These are phyloP conservation scores for Alternaria sp. DNA, from an alignment of 2,329 filamentous ascomycete genomes.

Conservation along the genomic window DNA sequence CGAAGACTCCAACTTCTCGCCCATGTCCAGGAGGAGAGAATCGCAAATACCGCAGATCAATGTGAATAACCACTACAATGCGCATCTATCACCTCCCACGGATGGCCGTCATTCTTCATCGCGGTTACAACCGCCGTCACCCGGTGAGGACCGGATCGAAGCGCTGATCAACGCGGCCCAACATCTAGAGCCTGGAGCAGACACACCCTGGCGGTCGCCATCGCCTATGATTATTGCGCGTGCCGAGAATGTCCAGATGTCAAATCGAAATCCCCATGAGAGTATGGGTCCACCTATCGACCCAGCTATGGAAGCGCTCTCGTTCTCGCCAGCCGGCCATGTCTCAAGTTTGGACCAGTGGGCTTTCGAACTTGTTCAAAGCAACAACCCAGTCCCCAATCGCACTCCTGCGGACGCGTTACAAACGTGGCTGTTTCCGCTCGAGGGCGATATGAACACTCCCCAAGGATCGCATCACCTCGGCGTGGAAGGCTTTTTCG, in stretches of 20 bases:
- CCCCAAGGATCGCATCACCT: conserved; percentile 38
- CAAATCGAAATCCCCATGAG: conserved; percentile 38
- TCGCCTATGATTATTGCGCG: conserved; percentile 40
- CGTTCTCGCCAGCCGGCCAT: conserved; percentile 43
- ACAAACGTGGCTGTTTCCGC: conserved; percentile 47
- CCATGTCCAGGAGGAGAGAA: conserved; percentile 31
- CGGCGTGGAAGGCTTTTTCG: conserved; percentile 40
- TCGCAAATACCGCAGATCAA: conserved; percentile 30
- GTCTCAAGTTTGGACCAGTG: conserved; percentile 47
- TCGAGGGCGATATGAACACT: conserved; percentile 38
- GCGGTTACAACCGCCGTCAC: conserved; percentile 29
- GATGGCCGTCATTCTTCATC: conserved; percentile 20
- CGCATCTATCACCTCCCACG: conserved; percentile 18
- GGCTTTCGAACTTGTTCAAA: conserved; percentile 48
- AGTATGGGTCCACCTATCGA: conserved; percentile 47
- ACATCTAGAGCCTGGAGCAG: conserved; percentile 41
- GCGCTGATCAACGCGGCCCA: conserved; percentile 48
- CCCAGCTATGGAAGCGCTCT: conserved; percentile 46
- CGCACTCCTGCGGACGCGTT: conserved; percentile 46
- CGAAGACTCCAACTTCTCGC: conserved; percentile 36
- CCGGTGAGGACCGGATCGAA: conserved; percentile 45
- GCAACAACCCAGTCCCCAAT: conserved; percentile 45
- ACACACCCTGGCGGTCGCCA: conserved; percentile 45
- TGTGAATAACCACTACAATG: conserved; percentile 26
- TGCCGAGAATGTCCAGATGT: conserved; percentile 28